Percentiles rank a stretch among this genome's conserved stretches.
Conservation (phyloP, 2,329 filamentous ascomycete species). For the Curvularia sp. region DNA sequence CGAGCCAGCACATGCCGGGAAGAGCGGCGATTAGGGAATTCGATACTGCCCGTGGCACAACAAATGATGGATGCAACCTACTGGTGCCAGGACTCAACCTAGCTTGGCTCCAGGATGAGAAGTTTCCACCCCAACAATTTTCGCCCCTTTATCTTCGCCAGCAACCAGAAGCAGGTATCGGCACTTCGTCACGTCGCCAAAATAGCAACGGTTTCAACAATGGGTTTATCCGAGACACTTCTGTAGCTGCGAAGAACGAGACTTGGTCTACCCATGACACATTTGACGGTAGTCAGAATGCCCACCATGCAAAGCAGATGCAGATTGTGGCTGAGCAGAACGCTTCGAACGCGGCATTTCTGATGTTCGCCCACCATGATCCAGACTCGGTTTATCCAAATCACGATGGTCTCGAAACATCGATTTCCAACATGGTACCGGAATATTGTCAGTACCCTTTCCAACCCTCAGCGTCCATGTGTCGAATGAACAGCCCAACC, state of each 20-base stretch:
- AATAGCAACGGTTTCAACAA: not conserved
- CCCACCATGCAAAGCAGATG: not conserved
- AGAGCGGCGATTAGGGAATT: not conserved
- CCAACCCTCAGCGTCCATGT: not conserved
- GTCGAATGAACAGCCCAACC: not conserved
- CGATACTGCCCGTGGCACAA: not conserved
- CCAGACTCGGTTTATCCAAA: not conserved
- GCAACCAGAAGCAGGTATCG: not conserved
- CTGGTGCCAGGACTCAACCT: too few species aligned
- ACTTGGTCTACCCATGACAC: not conserved
- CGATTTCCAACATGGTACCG: not conserved
- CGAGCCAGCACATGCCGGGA: not conserved
- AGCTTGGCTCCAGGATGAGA: not conserved
- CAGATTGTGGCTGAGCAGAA: not conserved
- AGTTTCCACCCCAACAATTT: not conserved
- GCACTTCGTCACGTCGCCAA: too few species aligned
- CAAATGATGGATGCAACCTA: too few species aligned
- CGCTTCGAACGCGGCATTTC: not conserved
- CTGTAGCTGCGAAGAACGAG: not conserved
- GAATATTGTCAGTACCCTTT: too few species aligned
- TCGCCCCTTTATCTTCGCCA: not conserved
- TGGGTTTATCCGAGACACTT: too few species aligned
- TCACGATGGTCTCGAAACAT: not conserved
- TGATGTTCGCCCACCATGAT: not conserved
- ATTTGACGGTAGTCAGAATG: not conserved